Evolutionary conservation across 2,329 filamentous ascomycete species (phyloP).

Genomic region (Exutisphaerella laricina): DNA sequence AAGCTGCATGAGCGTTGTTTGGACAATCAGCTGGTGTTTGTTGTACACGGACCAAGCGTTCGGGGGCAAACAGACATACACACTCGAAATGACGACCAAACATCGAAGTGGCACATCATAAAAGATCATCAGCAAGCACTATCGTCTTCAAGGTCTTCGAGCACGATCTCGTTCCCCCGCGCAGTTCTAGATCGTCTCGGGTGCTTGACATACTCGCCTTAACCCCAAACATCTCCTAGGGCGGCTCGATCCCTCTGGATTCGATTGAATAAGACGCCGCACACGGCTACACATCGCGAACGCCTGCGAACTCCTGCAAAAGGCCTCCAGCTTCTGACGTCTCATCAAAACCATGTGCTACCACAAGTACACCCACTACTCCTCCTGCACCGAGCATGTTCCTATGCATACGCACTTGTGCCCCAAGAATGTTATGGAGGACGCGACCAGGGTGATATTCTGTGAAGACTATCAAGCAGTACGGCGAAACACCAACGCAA

Average conservation of each 20-base stretch:
- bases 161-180: neutral
- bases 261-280: neutral
- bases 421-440: constrained; percentile 27
- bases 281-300: neutral
- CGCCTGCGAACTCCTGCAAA: constrained; percentile 3
- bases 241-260: neutral
- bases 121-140: constrained; percentile 4
- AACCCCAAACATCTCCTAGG: too few relatives aligned
- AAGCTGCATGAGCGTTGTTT: constrained; percentile 11
- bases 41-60: constrained; percentile 5
- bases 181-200: too few relatives aligned
- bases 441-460: constrained; percentile 28
- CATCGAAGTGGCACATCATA: constrained; percentile 8
- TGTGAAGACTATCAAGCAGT: constrained; percentile 30
- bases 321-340: too few relatives aligned
- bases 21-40: constrained; percentile 16
- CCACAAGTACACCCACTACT: constrained; percentile 33
- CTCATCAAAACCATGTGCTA: constrained; percentile 31
- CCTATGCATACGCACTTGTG: constrained; percentile 32
- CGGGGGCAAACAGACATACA: constrained; percentile 9
- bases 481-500: constrained; percentile 9
- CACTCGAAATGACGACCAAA: constrained; percentile 4
- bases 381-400: constrained; percentile 24
- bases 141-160: constrained; percentile 2
- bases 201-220: too few relatives aligned